phyloP scores from a whole-genome alignment of 306 rosid species.

The Rubus parviflorus region DNA sequence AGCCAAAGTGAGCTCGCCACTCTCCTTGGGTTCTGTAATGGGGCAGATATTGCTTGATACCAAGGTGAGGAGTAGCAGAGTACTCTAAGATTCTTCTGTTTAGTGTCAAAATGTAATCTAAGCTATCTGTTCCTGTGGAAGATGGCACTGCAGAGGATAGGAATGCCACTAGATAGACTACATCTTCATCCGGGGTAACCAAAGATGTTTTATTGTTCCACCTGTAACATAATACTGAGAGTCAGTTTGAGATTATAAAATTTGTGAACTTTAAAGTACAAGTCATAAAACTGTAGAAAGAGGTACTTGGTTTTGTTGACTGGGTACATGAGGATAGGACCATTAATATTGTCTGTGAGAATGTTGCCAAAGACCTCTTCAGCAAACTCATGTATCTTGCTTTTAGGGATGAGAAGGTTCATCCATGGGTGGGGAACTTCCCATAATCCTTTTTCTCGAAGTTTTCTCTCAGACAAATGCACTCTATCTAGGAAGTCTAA shows the following conservation, averaged over 20 bases:
- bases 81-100: constrained; percentile 67
- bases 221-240: constrained; percentile 38
- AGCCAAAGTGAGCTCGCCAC: constrained; percentile 84
- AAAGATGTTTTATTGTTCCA: constrained; percentile 81
- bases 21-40: constrained; percentile 67
- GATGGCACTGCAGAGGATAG: constrained; percentile 74
- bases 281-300: constrained; percentile 1
- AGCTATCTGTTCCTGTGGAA: constrained; percentile 57
- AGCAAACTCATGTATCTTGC: constrained; percentile 61
- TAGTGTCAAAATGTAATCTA: constrained; percentile 59
- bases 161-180: constrained; percentile 76
- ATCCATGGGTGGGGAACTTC: constrained; percentile 98
- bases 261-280: neutral
- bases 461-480: constrained; percentile 64
- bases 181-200: constrained; percentile 87
- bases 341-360: constrained; percentile 63
- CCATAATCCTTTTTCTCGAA: constrained; percentile 75
- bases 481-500: constrained; percentile 84
- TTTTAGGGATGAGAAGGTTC: constrained; percentile 73
- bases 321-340: constrained; percentile 90
- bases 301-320: constrained; percentile 81
- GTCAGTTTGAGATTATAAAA: neutral
- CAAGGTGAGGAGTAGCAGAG: constrained; percentile 44
- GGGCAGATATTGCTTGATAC: constrained; percentile 82
- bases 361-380: constrained; percentile 72